Evolutionary conservation across 495 filamentous ascomycete species (phyloP).

Genomic region (Podospora appendiculata): DNA sequence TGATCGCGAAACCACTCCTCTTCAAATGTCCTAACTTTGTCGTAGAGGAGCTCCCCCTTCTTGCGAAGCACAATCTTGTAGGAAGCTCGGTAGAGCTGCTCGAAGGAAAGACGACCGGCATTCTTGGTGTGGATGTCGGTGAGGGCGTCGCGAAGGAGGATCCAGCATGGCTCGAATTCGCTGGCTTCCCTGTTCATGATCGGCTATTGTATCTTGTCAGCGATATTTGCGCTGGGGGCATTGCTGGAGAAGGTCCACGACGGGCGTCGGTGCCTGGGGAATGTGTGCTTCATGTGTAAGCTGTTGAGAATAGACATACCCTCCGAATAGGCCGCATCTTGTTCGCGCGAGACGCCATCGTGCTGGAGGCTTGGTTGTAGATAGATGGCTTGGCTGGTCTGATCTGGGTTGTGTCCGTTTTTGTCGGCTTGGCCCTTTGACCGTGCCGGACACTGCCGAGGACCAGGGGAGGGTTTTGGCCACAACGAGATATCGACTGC

Average conservation of each 20-base stretch:
- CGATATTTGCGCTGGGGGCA: neutral
- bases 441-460: too few species aligned
- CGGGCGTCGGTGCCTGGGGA: neutral
- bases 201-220: constrained; percentile 12
- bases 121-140: constrained; percentile 87
- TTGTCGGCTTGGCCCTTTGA: too few species aligned
- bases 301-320: constrained; percentile 5
- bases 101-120: constrained; percentile 83
- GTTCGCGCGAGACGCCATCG: constrained; percentile 17
- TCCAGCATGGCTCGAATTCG: constrained; percentile 82
- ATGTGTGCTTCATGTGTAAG: neutral
- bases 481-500: too few species aligned
- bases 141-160: constrained; percentile 61
- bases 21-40: constrained; percentile 70
- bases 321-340: constrained; percentile 17
- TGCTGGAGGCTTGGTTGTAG: neutral
- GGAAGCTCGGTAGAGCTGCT: constrained; percentile 90
- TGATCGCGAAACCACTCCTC: constrained; percentile 64
- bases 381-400: neutral
- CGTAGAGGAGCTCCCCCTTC: constrained; percentile 78
- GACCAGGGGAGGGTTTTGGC: too few species aligned
- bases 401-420: too few species aligned
- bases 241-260: neutral
- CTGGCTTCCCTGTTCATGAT: constrained; percentile 17
- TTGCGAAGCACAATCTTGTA: constrained; percentile 92